Evolutionary conservation across 345 rosid genomes (phyloP), one percentile per base, ranked within the genome.

Genomic region (Citrus trifoliata): DNA sequence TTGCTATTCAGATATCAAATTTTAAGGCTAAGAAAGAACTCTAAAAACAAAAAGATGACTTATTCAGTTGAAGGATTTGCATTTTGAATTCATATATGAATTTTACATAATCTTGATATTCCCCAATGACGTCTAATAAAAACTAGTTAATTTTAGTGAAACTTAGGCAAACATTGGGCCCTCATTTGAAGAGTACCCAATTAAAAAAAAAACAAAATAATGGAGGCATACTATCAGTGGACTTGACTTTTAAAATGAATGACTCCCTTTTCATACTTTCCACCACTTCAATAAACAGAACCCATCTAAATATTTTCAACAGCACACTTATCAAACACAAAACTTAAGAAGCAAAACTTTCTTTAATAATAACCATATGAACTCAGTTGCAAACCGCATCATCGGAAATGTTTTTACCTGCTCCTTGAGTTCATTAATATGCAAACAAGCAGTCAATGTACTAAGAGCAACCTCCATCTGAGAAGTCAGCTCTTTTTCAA

Each of bases 401-500:
- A 30, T 16, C 19, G n/a, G 40, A 75, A 67, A 51, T 71, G 35
- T 79, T 35, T 85, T 51, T 70, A 93, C 99, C 97, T 93, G 98
- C 87, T 96, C 99, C 85, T 90, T 93, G 67, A 96, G 89, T 86
- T 90, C 98, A 79, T 51, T 86, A 69, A 94, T 82, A 82, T 76
- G 87, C 88, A 94, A 83, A 81, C 99, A 96, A 82, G 92, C 94
- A 60, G 93, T 87, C 83, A 96, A 86, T 80, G 94, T 88, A 83
- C 80, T 88, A 80, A 94, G 93, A 63, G 93, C 97, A 51, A 89
- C 85, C 75, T 94, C 97, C 87, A 92, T 92, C 85, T 96, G 94
- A 76, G 93, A 86, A 77, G 93, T 90, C 81, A 96, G 90, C 87
- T 94, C 99, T 69, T 89, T 91, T 81, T 90, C 98, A 78, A 94